Evolutionary conservation across 208 protist genomes (phyloP), one percentile per base, ranked within the genome.

Genomic region (Acanthamoeba lenticulata): DNA sequence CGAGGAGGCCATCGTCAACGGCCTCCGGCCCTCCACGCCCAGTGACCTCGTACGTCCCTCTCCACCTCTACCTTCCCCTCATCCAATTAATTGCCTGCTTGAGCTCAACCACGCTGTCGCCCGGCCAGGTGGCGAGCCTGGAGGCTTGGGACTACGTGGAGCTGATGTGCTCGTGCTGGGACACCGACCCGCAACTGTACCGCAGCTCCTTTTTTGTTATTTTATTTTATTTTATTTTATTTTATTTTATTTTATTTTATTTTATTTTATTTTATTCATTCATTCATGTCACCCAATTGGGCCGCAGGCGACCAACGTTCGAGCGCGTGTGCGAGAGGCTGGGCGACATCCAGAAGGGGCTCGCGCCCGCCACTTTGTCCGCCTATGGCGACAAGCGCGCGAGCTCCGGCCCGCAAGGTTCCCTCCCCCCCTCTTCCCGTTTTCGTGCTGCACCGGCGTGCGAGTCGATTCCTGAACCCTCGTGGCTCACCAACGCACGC

Each of bases 1-100:
- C 32, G 89, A 93, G 45, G 89, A 93, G 40, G 89, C 89, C 55
- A 93, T 93, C 65, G 44, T 93, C 32, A 44, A 74, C 19, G 89
- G 89, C 24, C 89, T 93, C 13, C 89, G 89, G 24, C 89, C 89
- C 0, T 93, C 89, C 42, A 93, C 47, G 13, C 89, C 89, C 2
- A 21, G 19, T 4, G 65, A 81, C 5, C 45, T 93, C 24, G 85
- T 90, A 67, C 27, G 44, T 34, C 1, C 74, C 21, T 24, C 17
- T 47, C 47, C 7, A 49, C 74, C 27, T 44, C 36, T 49, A 27
- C 27, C 9, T 47, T 17, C 15, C 21, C 34, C 38, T 13, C 83
- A 0, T 1, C 79, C 6, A 4, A 13, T 29, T 52, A 17, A 15
- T 15, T 52, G 47, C 47, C 5, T 52, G 47, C 47, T 19, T 15